Evolutionary conservation across 2,329 filamentous ascomycete species (phyloP), one percentile per base, ranked within the genome.

Genomic region (Colletotrichum cordylinicola): DNA sequence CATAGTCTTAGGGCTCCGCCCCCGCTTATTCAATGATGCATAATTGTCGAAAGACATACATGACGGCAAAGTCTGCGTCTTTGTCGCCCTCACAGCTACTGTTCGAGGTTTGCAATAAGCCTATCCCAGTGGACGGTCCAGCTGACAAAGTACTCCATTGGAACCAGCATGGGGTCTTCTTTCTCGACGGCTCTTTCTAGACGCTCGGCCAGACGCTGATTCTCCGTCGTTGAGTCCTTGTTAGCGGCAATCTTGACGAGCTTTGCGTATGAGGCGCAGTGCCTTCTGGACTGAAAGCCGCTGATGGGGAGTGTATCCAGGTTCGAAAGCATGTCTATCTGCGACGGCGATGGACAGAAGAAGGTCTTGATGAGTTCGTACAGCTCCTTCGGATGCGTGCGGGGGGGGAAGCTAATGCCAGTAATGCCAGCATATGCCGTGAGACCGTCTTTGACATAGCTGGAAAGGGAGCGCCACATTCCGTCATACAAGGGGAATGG

Each of bases 371-470:
- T 43, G 39, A 43, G 5, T 43, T 6, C 9, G 39, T n/a, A 9
- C 0, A 43, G 39, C 2, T 12, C n/a, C 10, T n/a, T 10, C 5
- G 39, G 39, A 6, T n/a, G 4, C 18, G 3, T 12, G 2, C 3
- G 16, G 39, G 39, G 4, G 39, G 39, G 39, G 39, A 43, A 43
- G n/a, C 4, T n/a, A 43, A 9, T n/a, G 39, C 39, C 39, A 43
- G n/a, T n/a, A n/a, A n/a, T n/a, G n/a, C 39, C 18, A 43, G 24
- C 24, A 24, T 24, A 24, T 43, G 39, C 18, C 39, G 2, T 43
- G 9, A 43, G 39, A 9, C 39, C 18, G 39, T 43, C 18, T 18
- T n/a, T 43, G 39, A 43, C 3, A 0, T 43, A 8, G 0, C 0
- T n/a, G 18, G 39, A 43, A 0, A 43, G 39, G 18, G 39, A 43